Percentiles rank a stretch among this genome's conserved stretches.
These are phyloP conservation scores for Mucor velutinosus DNA, from an alignment of 371 early-diverging fungal genomes.

Conservation along the genomic window DNA sequence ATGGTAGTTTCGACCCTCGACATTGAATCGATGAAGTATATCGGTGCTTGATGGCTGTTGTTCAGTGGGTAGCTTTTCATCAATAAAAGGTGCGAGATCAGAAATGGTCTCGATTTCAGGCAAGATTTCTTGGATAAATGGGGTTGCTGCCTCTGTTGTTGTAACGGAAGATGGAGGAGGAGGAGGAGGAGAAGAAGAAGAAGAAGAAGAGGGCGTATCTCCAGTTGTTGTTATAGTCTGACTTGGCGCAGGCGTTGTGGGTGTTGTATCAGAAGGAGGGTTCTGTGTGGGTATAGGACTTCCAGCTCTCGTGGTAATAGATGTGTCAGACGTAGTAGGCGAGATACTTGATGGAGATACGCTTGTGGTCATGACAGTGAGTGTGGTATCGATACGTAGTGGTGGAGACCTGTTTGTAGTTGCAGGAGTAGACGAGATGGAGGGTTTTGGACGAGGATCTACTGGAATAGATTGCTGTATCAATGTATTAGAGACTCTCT, in stretches of 20 bases:
- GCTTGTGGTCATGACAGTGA: background rate
- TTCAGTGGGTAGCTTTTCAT: background rate
- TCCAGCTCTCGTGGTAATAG: background rate
- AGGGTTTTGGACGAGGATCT: background rate
- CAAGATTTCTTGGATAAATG: background rate
- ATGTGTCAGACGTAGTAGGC: background rate
- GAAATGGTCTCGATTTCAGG: background rate
- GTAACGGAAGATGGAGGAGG: background rate
- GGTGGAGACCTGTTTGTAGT: background rate
- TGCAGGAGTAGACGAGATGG: background rate
- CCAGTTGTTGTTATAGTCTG: background rate
- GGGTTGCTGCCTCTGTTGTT: background rate
- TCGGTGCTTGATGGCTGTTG: background rate
- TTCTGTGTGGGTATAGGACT: background rate
- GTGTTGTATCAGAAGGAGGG: background rate
- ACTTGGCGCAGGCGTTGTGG: background rate
- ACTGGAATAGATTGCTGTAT: constrained; percentile 13
- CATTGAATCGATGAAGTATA: background rate
- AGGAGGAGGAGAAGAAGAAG: no score
- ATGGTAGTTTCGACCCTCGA: background rate
- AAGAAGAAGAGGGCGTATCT: background rate
- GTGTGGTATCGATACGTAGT: background rate
- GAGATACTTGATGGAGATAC: background rate
- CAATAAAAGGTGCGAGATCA: background rate
- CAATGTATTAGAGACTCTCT: background rate